These are phyloP conservation scores for Hyphodiscus hymeniophilus DNA, from an alignment of 495 filamentous ascomycete genomes.

Conservation along the genomic window DNA sequence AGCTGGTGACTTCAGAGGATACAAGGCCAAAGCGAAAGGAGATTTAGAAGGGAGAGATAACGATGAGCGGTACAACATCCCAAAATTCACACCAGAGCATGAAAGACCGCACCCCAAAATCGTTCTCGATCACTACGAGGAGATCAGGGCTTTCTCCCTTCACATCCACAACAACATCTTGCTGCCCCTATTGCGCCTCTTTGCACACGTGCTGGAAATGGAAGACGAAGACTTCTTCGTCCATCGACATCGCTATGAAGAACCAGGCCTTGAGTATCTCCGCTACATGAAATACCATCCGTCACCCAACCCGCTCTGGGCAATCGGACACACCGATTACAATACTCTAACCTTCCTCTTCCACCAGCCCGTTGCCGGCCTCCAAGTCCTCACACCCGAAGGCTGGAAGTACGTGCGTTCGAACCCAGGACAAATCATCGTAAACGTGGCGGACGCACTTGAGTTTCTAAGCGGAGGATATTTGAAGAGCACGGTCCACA, in stretches of 20 bases:
- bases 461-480: slow-evolving; percentile 39
- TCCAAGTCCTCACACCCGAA: slow-evolving; percentile 35
- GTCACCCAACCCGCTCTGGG: neutral
- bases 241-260: slow-evolving; percentile 41
- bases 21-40: slow-evolving; percentile 26
- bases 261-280: slow-evolving; percentile 36
- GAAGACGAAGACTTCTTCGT: slow-evolving; percentile 40
- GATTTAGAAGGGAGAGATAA: slow-evolving; percentile 36
- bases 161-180: slow-evolving; percentile 40
- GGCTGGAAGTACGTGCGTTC: slow-evolving; percentile 37
- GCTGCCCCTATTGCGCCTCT: slow-evolving; percentile 36
- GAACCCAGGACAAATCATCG: slow-evolving; percentile 38
- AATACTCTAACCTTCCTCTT: slow-evolving; percentile 44
- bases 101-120: slow-evolving; percentile 36
- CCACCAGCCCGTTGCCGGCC: slow-evolving; percentile 43
- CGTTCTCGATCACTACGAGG: slow-evolving; percentile 27
- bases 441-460: slow-evolving; percentile 40
- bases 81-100: slow-evolving; percentile 40
- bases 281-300: slow-evolving; percentile 48
- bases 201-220: slow-evolving; percentile 43
- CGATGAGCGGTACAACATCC: slow-evolving; percentile 47
- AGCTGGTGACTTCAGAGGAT: slow-evolving; percentile 38
- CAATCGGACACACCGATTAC: slow-evolving; percentile 44
- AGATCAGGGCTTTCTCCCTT: slow-evolving; percentile 38
- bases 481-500: slow-evolving; percentile 41